phyloP scores from a whole-genome alignment of 2,329 filamentous ascomycete genomes.

The Hypoxylon sp. region DNA sequence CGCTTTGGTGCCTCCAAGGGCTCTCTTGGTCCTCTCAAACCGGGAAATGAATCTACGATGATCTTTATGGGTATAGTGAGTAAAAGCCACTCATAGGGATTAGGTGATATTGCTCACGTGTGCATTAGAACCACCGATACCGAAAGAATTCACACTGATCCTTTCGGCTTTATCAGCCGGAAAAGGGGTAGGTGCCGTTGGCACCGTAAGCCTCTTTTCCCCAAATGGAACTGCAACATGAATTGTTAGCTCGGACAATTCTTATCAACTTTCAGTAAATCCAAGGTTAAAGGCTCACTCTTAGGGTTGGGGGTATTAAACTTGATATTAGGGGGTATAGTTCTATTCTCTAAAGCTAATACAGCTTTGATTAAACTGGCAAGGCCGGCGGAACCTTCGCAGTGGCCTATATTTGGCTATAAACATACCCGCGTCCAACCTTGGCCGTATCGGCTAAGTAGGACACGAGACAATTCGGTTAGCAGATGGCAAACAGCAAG shows the following conservation, averaged over 20 bases:
- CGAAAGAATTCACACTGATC: constrained; percentile 55
- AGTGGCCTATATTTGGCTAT: constrained; percentile 51
- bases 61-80: constrained; percentile 31
- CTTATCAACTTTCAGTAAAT: not conserved
- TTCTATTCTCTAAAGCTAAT: constrained; percentile 50
- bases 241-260: constrained; percentile 19
- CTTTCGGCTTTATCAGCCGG: constrained; percentile 44
- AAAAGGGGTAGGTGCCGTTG: constrained; percentile 41
- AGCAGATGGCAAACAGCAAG: not conserved
- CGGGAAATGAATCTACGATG: constrained; percentile 44
- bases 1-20: not conserved
- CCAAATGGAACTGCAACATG: constrained; percentile 41
- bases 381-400: constrained; percentile 50
- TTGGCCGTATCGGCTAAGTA: not conserved
- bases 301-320: constrained; percentile 46
- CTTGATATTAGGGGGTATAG: constrained; percentile 51
- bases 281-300: constrained; percentile 30
- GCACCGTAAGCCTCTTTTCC: constrained; percentile 43
- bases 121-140: constrained; percentile 53
- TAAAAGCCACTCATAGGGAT: constrained; percentile 9
- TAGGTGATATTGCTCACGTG: constrained; percentile 47
- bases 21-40: constrained; percentile 5
- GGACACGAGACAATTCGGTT: not conserved
- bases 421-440: constrained; percentile 8
- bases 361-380: constrained; percentile 53